Percentiles rank a stretch among this genome's conserved stretches.
Evolutionary conservation across 345 rosid genomes (phyloP).

Genomic region (Capsella bursapastoris): DNA sequence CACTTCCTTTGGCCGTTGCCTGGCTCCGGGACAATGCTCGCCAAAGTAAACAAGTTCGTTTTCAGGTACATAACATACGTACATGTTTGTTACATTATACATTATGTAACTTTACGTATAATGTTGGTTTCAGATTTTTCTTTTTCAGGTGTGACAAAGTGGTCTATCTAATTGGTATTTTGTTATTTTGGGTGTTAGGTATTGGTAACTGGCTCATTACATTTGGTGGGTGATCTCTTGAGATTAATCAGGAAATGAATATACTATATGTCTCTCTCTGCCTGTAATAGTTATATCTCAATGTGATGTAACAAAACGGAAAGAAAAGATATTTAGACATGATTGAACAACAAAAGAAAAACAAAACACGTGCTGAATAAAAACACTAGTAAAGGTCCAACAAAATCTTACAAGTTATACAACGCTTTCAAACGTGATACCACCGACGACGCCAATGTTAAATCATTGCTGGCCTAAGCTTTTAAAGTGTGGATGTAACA

Average conservation of each 20-base stretch:
- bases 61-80: constrained; percentile 60
- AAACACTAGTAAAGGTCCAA: neutral
- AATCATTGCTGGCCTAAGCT: neutral
- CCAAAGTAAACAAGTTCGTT: constrained; percentile 60
- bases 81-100: neutral
- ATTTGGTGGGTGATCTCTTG: constrained; percentile 91
- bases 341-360: neutral
- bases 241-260: constrained; percentile 66
- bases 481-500: constrained; percentile 12
- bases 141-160: constrained; percentile 6
- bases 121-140: neutral
- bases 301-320: no score
- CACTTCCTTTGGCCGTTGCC: constrained; percentile 84
- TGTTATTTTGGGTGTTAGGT: constrained; percentile 53
- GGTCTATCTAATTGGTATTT: constrained; percentile 6
- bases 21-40: constrained; percentile 82
- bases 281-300: neutral
- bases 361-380: neutral
- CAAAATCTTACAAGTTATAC: neutral
- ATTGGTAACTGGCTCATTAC: constrained; percentile 86
- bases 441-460: neutral
- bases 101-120: neutral
- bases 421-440: neutral
- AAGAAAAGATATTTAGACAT: no score
- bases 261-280: neutral